A percentile compares a stretch with the other conserved stretches of the same genome.
Evolutionary conservation across 164 flowering plant species (phyloP).

Genomic region (Chloranthus sessilifolius): DNA sequence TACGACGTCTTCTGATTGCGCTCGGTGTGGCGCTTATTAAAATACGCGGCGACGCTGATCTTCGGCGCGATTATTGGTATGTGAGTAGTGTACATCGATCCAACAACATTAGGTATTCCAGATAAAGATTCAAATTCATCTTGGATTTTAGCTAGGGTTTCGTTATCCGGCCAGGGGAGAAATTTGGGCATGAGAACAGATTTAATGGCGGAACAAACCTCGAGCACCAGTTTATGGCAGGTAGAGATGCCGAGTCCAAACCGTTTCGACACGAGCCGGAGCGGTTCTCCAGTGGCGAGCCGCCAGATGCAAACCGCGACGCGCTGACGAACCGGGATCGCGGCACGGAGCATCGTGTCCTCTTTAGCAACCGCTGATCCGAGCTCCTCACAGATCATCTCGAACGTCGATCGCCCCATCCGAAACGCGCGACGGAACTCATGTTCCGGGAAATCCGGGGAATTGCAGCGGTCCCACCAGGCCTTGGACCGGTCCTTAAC

Average conservation of each 20-base stretch:
- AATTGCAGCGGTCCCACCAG: conserved; percentile 75
- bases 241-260: conserved; percentile 87
- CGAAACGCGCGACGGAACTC: conserved; percentile 60
- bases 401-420: conserved; percentile 74
- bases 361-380: conserved; percentile 61
- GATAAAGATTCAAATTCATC: conserved; percentile 40
- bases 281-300: conserved; percentile 82
- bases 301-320: conserved; percentile 89
- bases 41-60: conserved; percentile 54
- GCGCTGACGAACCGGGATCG: conserved; percentile 77
- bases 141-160: conserved; percentile 16
- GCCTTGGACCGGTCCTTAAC: conserved; percentile 76
- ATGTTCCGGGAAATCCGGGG: conserved; percentile 64
- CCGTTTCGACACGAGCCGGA: conserved; percentile 63
- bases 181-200: conserved; percentile 63
- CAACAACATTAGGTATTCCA: conserved; percentile 61
- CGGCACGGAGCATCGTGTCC: conserved; percentile 77
- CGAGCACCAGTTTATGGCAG: conserved; percentile 81
- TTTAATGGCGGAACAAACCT: conserved; percentile 68
- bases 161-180: conserved; percentile 65
- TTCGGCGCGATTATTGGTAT: conserved; percentile 80
- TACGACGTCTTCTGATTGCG: conserved; percentile 82
- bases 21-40: conserved; percentile 73
- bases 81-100: conserved; percentile 79
- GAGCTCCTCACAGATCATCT: conserved; percentile 72